Conservation (phyloP, 2,329 filamentous ascomycete genomes). For the Cercospora zeina region DNA sequence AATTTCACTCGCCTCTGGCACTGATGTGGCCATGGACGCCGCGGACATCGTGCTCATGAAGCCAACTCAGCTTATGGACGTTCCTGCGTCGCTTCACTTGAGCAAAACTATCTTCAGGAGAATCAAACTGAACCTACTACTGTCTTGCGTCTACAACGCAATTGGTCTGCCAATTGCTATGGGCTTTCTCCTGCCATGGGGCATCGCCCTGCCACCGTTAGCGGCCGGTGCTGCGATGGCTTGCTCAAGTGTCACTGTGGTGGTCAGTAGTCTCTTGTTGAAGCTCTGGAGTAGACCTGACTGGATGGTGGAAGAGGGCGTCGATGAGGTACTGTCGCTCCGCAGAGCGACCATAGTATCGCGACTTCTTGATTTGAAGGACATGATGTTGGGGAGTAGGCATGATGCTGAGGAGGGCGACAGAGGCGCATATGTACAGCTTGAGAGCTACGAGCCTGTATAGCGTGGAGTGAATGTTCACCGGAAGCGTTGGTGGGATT, state of each 20-base stretch:
- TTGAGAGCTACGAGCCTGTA: constrained; percentile 40
- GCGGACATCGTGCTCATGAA: constrained; percentile 96
- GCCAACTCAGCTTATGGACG: constrained; percentile 84
- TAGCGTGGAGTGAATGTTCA: background rate
- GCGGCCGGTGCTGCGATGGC: constrained; percentile 95
- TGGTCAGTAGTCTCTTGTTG: constrained; percentile 76
- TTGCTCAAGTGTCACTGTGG: constrained; percentile 83
- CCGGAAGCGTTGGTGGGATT: constrained; percentile 9
- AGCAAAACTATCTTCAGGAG: constrained; percentile 82
- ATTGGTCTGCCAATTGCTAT: constrained; percentile 93
- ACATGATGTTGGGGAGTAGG: constrained; percentile 33
- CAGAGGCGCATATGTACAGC: constrained; percentile 48
- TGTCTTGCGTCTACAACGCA: constrained; percentile 91
- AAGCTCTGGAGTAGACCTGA: constrained; percentile 81
- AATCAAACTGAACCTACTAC: constrained; percentile 89
- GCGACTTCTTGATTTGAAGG: constrained; percentile 20
- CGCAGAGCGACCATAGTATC: constrained; percentile 18
- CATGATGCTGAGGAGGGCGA: constrained; percentile 42
- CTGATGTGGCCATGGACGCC: constrained; percentile 96
- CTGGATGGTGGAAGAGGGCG: constrained; percentile 65
- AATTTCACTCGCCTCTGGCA: constrained; percentile 88
- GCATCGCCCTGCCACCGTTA: constrained; percentile 86
- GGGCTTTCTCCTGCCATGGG: constrained; percentile 90
- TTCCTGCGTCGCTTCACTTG: constrained; percentile 82
- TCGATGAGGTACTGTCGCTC: constrained; percentile 17